Base-by-base conservation (phyloP, 2,329 filamentous ascomycete genomes). In the Trichoderma cornu-damae region DNA sequence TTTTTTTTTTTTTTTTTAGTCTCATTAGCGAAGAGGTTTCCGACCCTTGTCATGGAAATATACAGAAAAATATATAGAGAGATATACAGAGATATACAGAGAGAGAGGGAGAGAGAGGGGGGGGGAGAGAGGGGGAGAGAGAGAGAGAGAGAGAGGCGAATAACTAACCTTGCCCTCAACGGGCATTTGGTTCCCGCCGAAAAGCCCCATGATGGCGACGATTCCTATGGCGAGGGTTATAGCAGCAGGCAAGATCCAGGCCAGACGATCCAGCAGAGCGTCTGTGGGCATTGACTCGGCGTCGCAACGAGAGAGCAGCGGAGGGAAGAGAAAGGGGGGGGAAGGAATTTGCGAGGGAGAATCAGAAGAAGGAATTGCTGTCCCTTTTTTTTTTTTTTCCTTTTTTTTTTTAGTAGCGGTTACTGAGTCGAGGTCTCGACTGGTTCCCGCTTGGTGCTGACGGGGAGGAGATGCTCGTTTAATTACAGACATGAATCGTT, bases 161-260 rank as follows among this genome's bases (percentile, higher is more conserved):
- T 7, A 14, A 67, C 77, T 50, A 70, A 94, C 92, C 79, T 88
- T 89, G 70, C 90, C 90, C 65, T 91, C 85, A 9, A 96, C 89
- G 50, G 86, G 83, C 76, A 97, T 90, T 61, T 90, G 81, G 69
- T 96, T 86, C n/a, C 79, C 73, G 49, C 78, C 72, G 59, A 90
- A 87, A 59, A 86, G 68, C n/a, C 86, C 85, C 88, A 92, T 91
- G 49, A 70, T 69, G 59, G 70, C 30, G 37, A 54, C 22, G 18
- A 48, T 64, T 11, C 70, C 69, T 32, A 73, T 60, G 26, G 73
- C 48, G 12, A 75, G 48, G 11, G 71, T 69, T 30, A 73, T 60
- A 49, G 75, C 63, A 12, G 69, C 66, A 9, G 68, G 58, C 6
- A 62, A n/a, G 57, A 68, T 59, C 64, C 65, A 68, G 9, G 54